Base-by-base conservation (phyloP, 2,329 filamentous ascomycete species). In the Akanthomyces lecanii region DNA sequence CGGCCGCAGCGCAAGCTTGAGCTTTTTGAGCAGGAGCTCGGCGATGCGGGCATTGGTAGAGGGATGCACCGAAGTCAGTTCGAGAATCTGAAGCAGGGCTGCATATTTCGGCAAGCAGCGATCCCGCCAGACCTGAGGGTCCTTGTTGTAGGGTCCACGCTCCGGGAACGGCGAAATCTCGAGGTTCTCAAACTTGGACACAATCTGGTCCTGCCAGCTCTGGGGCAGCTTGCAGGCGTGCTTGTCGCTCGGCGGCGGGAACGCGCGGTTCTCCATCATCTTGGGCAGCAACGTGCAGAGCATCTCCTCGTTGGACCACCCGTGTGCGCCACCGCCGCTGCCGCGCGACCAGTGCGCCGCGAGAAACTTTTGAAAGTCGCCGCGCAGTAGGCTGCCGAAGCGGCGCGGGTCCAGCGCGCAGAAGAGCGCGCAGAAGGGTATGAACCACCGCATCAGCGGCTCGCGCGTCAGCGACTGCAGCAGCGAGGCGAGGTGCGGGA, bases 351-450 rank as follows among this genome's bases (percentile, higher is more conserved):
- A 96, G 68, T 90, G 87, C 7, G 82, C 82, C 38, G 87, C 79
- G 65, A 97, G 82, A 69, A 95, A 97, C 84, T 85, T 91, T 73
- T 96, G 91, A 68, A 98, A 92, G 63, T 90, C 87, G 44, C 86
- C 88, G 8, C 93, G 80, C 38, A 96, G 82, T n/a, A 97, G 79
- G 66, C 86, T 88, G 61, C 87, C 84, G 71, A 98, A 99, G 45
- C 90, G 84, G 60, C 88, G 84, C 1, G 82, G 73, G 52, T 92
- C 88, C 42, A 96, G 79, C 61, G 91, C 84, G 0, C 91, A 88
- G 68, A 95, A 88, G 59, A 91, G 88, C 16, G 89, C 88, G 75
- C 92, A 97, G 74, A 98, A 97, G 0, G 87, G 83, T 50, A 98
- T 82, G 73, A 97, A 98, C 79, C 88, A 89, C 58, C 76, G 76